These are phyloP conservation scores for Hymenoscyphus salicellus DNA, from an alignment of 2,329 filamentous ascomycete species.

Conservation along the genomic window DNA sequence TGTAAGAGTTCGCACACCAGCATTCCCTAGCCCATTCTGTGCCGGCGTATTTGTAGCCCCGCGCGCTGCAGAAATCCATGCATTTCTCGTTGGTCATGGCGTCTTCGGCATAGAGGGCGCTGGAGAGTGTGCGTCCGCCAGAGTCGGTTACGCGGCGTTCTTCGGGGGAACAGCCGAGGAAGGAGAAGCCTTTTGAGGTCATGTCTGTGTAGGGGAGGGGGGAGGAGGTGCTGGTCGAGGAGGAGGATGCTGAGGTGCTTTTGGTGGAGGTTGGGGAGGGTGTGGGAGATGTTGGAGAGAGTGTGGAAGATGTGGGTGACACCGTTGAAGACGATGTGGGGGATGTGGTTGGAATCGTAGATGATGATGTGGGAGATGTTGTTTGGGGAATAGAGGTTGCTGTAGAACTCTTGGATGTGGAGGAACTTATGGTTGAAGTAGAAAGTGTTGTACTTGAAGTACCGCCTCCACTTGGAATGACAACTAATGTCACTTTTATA, in stretches of 20 bases:
- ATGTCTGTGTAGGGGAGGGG: constrained; percentile 6
- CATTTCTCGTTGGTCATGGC: constrained; percentile 6
- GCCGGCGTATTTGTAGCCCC: background rate
- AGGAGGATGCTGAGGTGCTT: too few species aligned
- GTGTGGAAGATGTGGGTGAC: too few species aligned
- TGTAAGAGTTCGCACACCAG: constrained; percentile 1
- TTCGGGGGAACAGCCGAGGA: constrained; percentile 2
- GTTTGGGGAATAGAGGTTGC: background rate
- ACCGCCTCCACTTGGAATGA: constrained; percentile 10
- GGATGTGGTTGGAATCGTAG: background rate
- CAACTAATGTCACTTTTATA: constrained; percentile 14
- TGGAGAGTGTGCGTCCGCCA: background rate
- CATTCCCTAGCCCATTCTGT: constrained; percentile 1
- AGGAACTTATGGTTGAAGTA: background rate
- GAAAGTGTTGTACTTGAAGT: constrained; percentile 6
- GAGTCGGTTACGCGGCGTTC: constrained; percentile 2
- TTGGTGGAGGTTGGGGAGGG: too few species aligned
- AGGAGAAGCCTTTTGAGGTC: constrained; percentile 5
- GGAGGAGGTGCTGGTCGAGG: too few species aligned
- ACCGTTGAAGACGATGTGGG: too few species aligned
- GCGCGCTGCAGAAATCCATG: background rate
- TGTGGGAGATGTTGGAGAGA: too few species aligned
- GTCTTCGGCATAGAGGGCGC: background rate
- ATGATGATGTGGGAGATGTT: background rate
- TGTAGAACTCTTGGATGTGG: background rate